Evolutionary conservation across 2,329 filamentous ascomycete species (phyloP).

Genomic region (Eutypa lata): DNA sequence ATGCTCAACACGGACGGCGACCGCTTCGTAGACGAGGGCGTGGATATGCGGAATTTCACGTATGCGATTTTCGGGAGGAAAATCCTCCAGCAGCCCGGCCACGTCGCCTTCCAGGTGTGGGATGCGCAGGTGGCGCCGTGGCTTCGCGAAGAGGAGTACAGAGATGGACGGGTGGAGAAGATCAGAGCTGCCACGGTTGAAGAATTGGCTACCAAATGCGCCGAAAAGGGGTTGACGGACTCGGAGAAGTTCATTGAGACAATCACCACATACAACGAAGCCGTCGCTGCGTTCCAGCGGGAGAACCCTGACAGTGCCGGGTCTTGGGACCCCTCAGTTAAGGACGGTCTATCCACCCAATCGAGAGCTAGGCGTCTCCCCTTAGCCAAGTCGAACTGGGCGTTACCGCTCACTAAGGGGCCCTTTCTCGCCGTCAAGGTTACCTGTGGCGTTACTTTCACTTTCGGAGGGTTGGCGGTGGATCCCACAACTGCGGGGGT

Average conservation of each 20-base stretch:
- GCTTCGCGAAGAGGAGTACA: conserved; percentile 61
- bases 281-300: conserved; percentile 43
- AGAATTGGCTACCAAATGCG: conserved; percentile 52
- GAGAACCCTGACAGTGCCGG: conserved; percentile 40
- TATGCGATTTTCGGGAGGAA: conserved; percentile 64
- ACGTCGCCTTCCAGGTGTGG: conserved; percentile 63
- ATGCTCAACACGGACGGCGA: conserved; percentile 59
- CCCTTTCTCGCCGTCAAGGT: conserved; percentile 65
- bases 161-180: conserved; percentile 52
- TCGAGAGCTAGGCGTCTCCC: conserved; percentile 39
- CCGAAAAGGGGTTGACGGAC: conserved; percentile 43
- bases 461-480: conserved; percentile 61
- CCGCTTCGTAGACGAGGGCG: conserved; percentile 65
- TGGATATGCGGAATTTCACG: conserved; percentile 64
- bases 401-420: conserved; percentile 50
- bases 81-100: conserved; percentile 56
- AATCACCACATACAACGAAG: conserved; percentile 54
- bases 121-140: conserved; percentile 49
- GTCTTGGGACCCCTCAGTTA: conserved; percentile 57
- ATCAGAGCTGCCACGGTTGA: conserved; percentile 49
- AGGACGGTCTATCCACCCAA: conserved; percentile 61
- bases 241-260: conserved; percentile 47
- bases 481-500: conserved; percentile 50
- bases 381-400: conserved; percentile 65
- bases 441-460: conserved; percentile 65